Conservation (phyloP, 805 yeast species). For the Groenewaldozyma tartarivorans region DNA sequence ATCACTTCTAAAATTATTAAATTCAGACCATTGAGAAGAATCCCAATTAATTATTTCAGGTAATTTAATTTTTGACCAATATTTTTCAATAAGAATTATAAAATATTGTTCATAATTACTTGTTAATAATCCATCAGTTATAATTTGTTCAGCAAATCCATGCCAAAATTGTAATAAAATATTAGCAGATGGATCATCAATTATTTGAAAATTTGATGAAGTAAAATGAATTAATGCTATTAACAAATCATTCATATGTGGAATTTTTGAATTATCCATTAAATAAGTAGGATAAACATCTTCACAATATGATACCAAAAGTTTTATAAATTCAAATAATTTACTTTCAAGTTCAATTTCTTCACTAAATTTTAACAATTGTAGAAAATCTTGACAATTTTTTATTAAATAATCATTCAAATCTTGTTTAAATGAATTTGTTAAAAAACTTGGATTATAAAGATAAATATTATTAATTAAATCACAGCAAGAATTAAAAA, state of each 20-base stretch:
- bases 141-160: conserved; percentile 23
- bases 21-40: conserved; percentile 40
- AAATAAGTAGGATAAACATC: conserved; percentile 1
- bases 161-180: conserved; percentile 29
- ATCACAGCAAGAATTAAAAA: too few relatives aligned
- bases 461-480: too few relatives aligned
- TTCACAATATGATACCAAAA: conserved; percentile 9
- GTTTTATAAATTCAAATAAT: conserved; percentile 5
- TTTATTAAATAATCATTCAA: too few relatives aligned
- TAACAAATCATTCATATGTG: conserved; percentile 2
- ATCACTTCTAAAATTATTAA: conserved; percentile 58
- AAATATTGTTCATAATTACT: conserved; percentile 18
- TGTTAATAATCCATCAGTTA: conserved; percentile 25
- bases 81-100: conserved; percentile 45
- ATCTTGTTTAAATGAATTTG: too few relatives aligned
- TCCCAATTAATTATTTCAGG: conserved; percentile 22
- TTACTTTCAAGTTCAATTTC: too few relatives aligned
- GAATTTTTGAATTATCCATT: conserved; percentile 3
- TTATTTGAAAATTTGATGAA: conserved; percentile 13
- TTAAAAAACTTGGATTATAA: too few relatives aligned
- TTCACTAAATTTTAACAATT: too few relatives aligned
- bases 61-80: conserved; percentile 58
- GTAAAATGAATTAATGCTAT: conserved; percentile 9
- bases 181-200: conserved; percentile 22
- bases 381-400: too few relatives aligned